Evolutionary conservation across 805 yeast species (phyloP), one percentile per base, ranked within the genome.

Genomic region (Kodamaea nitidulidarum): DNA sequence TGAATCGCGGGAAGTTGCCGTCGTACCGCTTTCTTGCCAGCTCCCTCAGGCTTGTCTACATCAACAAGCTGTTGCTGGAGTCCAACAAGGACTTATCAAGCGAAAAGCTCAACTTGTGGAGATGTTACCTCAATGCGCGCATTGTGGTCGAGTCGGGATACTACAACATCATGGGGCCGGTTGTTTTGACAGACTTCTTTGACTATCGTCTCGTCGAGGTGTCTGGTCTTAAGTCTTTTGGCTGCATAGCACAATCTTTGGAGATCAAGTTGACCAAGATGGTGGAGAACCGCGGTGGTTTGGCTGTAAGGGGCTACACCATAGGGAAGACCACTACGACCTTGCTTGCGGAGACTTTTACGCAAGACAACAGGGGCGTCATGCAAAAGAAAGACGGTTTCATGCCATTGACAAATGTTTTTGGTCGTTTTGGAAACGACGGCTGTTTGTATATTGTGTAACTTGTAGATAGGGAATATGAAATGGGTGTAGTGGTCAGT

Each of bases 351-450:
- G 33, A 41, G 7, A 44, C 32, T 32, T 39, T 25, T 6, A 25
- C 20, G 8, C 32, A 71, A 2, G 48, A 57, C 4, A 67, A 60
- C 24, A 38, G 50, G 1, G 40, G 48, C 4, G 57, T 61, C 8
- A 42, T 64, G 31, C 48, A 54, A 14, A 36, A 26, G 29, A 48
- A 46, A 11, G 65, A 65, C 22, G 74, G 58, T 4, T 80, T 71
- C 59, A 62, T 69, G 60, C 58, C 63, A 8, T 43, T 66, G 15
- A 63, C 74, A 3, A 73, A 73, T 4, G 61, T 80, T 0, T 51
- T 47, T 25, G 88, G 87, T 0, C 65, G 67, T 26, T 81, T 81
- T 71, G 90, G 88, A 10, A 64, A 58, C 20, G 91, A 84, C 56
- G 90, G 90, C 2, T 82, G 90, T 52, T 70, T 84, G 42, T 84